These are phyloP conservation scores for Starmerella riodocensis DNA, from an alignment of 805 yeast species.

Conservation along the genomic window DNA sequence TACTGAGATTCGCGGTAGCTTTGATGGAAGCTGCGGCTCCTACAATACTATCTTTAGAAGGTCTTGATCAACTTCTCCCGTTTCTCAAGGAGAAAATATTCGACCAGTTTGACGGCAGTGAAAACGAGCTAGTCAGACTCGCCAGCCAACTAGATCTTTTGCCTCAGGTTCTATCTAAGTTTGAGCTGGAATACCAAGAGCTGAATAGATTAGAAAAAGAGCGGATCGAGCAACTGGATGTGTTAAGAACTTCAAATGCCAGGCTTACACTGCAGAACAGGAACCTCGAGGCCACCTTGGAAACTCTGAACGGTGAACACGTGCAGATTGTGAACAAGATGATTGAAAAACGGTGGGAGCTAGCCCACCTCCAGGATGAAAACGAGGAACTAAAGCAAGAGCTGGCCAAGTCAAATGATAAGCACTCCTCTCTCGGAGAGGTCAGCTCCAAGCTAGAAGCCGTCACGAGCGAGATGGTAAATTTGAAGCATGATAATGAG, in stretches of 20 bases:
- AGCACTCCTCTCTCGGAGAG: slow-evolving; percentile 6
- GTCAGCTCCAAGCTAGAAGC: slow-evolving; percentile 2
- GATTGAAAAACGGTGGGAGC: slow-evolving; percentile 61
- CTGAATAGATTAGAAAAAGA: slow-evolving; percentile 56
- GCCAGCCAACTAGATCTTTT: slow-evolving; percentile 60
- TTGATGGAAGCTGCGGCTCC: slow-evolving; percentile 58
- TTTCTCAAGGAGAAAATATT: slow-evolving; percentile 72
- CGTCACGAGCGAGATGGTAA: slow-evolving; percentile 3
- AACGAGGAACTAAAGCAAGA: slow-evolving; percentile 40
- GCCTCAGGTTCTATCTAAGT: slow-evolving; percentile 61
- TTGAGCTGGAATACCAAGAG: slow-evolving; percentile 59
- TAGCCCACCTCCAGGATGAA: slow-evolving; percentile 66
- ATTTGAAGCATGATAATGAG: slow-evolving; percentile 9
- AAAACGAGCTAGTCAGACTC: slow-evolving; percentile 64
- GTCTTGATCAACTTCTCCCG: slow-evolving; percentile 62
- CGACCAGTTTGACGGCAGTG: slow-evolving; percentile 46
- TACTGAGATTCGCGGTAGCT: slow-evolving; percentile 72
- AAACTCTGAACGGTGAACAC: slow-evolving; percentile 66
- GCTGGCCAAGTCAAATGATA: slow-evolving; percentile 5
- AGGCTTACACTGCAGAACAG: slow-evolving; percentile 59
- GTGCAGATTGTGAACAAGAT: slow-evolving; percentile 75
- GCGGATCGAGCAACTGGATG: slow-evolving; percentile 48
- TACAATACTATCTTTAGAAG: slow-evolving; percentile 41
- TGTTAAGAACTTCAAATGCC: slow-evolving; percentile 51
- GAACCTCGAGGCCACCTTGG: slow-evolving; percentile 55